Evolutionary conservation across 140 eudicot genomes (phyloP).

Genomic region (Artemisia princeps): DNA sequence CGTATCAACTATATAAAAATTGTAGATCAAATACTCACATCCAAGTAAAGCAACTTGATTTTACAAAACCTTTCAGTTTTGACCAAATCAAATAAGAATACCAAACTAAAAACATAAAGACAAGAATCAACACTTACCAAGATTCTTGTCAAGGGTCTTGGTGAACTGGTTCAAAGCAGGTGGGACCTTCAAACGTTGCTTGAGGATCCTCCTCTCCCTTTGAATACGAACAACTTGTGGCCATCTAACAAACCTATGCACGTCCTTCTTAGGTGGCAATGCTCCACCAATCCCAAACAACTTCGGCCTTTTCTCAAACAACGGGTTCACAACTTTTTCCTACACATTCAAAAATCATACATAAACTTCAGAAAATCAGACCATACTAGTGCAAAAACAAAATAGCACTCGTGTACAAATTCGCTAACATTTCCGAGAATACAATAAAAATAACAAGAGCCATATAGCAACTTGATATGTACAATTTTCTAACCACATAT

Average conservation of each 20-base stretch:
- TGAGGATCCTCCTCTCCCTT: constrained; percentile 51
- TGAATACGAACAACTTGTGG: constrained; percentile 53
- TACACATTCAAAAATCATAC: neutral
- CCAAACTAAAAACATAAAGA: neutral
- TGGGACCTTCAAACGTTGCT: constrained; percentile 59
- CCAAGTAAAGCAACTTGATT: too few species aligned
- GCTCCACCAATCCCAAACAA: constrained; percentile 65
- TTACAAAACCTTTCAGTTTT: too few species aligned
- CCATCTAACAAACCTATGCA: constrained; percentile 53
- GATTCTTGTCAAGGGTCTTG: constrained; percentile 58
- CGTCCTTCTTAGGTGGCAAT: constrained; percentile 55
- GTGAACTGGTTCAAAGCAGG: constrained; percentile 62
- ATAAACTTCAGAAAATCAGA: neutral
- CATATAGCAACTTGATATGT: too few species aligned
- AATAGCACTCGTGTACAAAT: too few species aligned
- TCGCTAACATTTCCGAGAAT: too few species aligned
- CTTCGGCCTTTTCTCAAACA: constrained; percentile 53
- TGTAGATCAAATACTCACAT: too few species aligned
- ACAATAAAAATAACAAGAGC: too few species aligned
- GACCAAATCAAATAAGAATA: too few species aligned
- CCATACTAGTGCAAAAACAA: neutral
- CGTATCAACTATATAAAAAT: too few species aligned
- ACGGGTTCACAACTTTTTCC: constrained; percentile 55
- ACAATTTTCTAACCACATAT: too few species aligned
- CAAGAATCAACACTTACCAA: constrained; percentile 20